Percentiles rank a stretch among this genome's conserved stretches.
phyloP scores from a whole-genome alignment of 2,329 filamentous ascomycete genomes.

The Diaporthe amygdali region DNA sequence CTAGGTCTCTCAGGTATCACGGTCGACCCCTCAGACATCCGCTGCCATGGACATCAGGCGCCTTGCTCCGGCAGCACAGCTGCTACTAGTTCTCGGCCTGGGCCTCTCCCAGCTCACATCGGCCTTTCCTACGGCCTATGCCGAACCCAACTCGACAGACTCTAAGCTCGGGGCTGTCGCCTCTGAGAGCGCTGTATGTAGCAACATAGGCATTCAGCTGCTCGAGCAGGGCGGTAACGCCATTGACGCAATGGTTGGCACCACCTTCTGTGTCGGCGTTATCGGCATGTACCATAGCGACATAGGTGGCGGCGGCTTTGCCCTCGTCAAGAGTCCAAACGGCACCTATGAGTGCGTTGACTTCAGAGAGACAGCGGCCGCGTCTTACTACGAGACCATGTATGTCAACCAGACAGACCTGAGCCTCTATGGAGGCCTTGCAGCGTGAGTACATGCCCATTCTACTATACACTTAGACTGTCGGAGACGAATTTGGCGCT shows the following conservation, averaged over 20 bases:
- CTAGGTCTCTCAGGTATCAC: neutral
- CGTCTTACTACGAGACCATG: conserved; percentile 81
- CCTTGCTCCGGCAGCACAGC: conserved; percentile 3
- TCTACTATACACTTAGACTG: neutral
- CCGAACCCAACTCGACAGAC: conserved; percentile 21
- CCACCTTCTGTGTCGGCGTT: conserved; percentile 68
- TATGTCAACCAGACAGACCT: conserved; percentile 70
- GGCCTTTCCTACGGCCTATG: conserved; percentile 29
- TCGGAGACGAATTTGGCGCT: neutral
- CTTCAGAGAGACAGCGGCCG: conserved; percentile 84
- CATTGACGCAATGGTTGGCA: conserved; percentile 69
- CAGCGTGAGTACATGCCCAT: conserved; percentile 59
- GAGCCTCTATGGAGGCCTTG: conserved; percentile 73
- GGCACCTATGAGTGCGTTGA: conserved; percentile 81
- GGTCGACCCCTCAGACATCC: neutral
- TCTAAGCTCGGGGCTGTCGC: conserved; percentile 61
- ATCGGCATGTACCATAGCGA: conserved; percentile 72
- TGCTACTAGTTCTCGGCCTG: conserved; percentile 1
- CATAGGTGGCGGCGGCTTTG: conserved; percentile 81
- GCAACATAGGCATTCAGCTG: conserved; percentile 61
- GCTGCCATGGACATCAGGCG: conserved; percentile 18
- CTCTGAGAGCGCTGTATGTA: conserved; percentile 64
- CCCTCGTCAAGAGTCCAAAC: conserved; percentile 69
- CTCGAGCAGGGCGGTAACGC: conserved; percentile 68
- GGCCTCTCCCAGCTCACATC: conserved; percentile 38